These are phyloP conservation scores for Petunia secreta DNA, from an alignment of 257 asterid species.

Conservation along the genomic window DNA sequence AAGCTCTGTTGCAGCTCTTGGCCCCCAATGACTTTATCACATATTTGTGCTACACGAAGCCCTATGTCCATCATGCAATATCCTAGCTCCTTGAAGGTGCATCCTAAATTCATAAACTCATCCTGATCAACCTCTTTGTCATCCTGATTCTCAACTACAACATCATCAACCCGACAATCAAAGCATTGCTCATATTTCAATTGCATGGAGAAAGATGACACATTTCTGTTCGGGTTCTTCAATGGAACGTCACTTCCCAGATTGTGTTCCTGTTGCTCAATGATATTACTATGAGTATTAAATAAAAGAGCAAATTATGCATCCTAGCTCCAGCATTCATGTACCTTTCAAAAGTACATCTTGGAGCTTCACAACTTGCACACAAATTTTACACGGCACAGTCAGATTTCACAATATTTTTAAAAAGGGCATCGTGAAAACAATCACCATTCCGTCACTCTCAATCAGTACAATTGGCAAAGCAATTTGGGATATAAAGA, in stretches of 20 bases:
- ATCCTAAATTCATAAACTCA: slow-evolving; percentile 58
- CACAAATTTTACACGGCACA: neutral
- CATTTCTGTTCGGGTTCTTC: slow-evolving; percentile 63
- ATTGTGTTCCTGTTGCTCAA: slow-evolving; percentile 62
- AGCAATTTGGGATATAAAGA: neutral
- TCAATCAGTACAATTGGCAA: neutral
- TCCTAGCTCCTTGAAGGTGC: slow-evolving; percentile 63
- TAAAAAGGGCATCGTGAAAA: too few species aligned
- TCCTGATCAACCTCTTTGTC: slow-evolving; percentile 30
- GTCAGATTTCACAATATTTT: neutral
- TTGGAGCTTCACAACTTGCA: neutral
- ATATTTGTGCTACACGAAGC: slow-evolving; percentile 67
- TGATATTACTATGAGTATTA: neutral
- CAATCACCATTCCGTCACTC: neutral
- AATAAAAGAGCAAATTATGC: neutral
- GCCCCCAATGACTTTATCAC: slow-evolving; percentile 65
- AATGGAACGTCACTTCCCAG: slow-evolving; percentile 86
- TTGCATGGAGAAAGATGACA: slow-evolving; percentile 91
- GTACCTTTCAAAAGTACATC: neutral
- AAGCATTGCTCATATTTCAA: slow-evolving; percentile 58
- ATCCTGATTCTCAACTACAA: neutral
- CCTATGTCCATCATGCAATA: slow-evolving; percentile 79
- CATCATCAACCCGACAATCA: neutral
- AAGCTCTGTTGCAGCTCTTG: slow-evolving; percentile 76
- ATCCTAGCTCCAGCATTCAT: neutral